Percentiles rank a stretch among this genome's conserved stretches.
Conservation (phyloP, 2,329 filamentous ascomycete genomes). For the Stagonosporopsis vannaccii region DNA sequence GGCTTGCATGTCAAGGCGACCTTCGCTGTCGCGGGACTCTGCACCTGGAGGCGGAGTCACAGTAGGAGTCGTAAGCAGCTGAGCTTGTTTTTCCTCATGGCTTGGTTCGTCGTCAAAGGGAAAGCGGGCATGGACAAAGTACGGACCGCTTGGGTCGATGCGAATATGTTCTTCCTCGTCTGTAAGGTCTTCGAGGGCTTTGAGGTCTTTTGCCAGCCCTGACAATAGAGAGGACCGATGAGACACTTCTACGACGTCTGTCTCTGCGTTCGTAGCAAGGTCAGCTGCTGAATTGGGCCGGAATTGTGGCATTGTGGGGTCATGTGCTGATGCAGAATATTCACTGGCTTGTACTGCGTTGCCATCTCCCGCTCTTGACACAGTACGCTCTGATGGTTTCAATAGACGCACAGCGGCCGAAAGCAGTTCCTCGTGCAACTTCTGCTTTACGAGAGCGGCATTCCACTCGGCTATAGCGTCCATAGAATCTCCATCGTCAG, state of each 20-base stretch:
- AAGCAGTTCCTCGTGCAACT: conserved; percentile 6
- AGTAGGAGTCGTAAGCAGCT: not conserved
- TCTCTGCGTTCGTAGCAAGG: not conserved
- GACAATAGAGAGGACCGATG: not conserved
- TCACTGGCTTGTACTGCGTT: not conserved
- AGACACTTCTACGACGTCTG: not conserved
- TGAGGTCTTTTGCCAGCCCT: not conserved
- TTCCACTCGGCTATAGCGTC: conserved; percentile 12
- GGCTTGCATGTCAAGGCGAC: not conserved
- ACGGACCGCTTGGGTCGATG: conserved; percentile 2
- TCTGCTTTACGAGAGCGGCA: conserved; percentile 8
- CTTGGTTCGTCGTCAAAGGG: not conserved
- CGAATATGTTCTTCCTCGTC: conserved; percentile 11
- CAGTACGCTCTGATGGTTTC: not conserved
- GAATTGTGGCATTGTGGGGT: conserved; percentile 74
- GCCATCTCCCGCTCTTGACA: not conserved
- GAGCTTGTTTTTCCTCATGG: not conserved
- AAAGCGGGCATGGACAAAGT: not conserved
- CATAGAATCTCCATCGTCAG: conserved; percentile 7
- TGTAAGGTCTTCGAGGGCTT: conserved; percentile 6
- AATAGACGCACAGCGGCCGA: not conserved
- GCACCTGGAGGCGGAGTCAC: not conserved
- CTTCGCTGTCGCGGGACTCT: not conserved
- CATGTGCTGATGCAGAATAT: conserved; percentile 39
- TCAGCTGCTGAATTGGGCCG: conserved; percentile 61